Base-by-base conservation (phyloP, 805 yeast genomes). In the Candida germanica region DNA sequence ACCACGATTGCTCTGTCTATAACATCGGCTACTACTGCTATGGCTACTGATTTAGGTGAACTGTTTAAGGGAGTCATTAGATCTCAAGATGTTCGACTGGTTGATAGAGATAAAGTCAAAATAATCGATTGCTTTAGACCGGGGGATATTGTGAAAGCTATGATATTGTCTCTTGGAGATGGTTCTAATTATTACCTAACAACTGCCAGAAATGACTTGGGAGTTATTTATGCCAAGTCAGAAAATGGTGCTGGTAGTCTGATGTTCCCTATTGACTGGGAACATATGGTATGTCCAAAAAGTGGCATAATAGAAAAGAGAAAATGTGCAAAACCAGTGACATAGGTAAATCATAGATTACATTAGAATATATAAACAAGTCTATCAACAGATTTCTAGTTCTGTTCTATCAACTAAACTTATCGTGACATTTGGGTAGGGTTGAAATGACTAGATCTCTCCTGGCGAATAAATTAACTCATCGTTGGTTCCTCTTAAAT, bases 261-360 rank as follows among this genome's bases (percentile, higher is more conserved):
- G 37, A 78, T 93, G 87, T 83, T 80, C 49, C 94, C 98, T 2
- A 61, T 87, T 28, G 98, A 93, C 60, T 93, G 98, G 97, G 89
- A 87, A 61, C 84, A 87, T 9, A 93, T 94, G 98, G 72, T 83
- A 21, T 79, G 85, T 43, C 80, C 87, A 2, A 65, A 60, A 17
- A 78, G 89, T 2, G 96, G 96, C 1, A 74, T 71, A 7, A 59
- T 77, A 9, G 97, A 88, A 50, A 67, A 69, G 48, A 73, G 98
- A 40, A 93, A 93, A 59, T 87, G 95, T 62, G 98, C 98, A 3
- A 88, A 87, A 56, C 95, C 40, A 13, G 19, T 36, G 3, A 8
- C 10, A 10, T 35, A 29, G 14, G n/a, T n/a, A n/a, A n/a, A n/a
- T n/a, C n/a, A n/a, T n/a, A 31, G 21, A 6, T 20, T 20, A 20